Conservation (phyloP, 208 protist genomes). For the Porcisia hertigi region DNA sequence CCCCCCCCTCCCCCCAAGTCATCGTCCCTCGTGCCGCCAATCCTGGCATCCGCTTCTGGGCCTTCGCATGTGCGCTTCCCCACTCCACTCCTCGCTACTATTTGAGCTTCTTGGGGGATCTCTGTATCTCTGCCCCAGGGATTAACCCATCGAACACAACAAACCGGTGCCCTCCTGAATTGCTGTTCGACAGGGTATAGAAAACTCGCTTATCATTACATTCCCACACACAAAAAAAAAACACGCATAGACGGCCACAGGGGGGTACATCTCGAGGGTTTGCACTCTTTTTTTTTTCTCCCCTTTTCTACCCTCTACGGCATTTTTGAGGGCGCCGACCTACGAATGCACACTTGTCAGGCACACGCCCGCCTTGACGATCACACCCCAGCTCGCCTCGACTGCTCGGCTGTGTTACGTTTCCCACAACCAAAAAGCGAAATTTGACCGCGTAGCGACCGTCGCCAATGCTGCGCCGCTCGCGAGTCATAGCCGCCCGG, state of each 20-base stretch:
- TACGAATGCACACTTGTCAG: background rate
- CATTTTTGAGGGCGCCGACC: background rate
- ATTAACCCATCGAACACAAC: too few species aligned
- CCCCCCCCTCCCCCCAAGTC: too few species aligned
- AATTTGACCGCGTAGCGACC: background rate
- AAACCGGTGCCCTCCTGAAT: background rate
- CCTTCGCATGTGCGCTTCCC: too few species aligned
- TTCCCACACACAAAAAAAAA: background rate
- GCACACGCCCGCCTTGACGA: background rate
- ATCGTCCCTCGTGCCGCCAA: too few species aligned
- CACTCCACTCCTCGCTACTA: too few species aligned
- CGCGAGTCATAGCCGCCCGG: slow-evolving; percentile 24
- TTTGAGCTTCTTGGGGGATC: too few species aligned
- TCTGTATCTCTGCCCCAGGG: too few species aligned
- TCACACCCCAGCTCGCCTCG: background rate
- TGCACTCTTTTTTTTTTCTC: background rate
- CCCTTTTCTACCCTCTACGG: background rate
- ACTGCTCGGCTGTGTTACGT: background rate
- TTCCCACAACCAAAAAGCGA: background rate
- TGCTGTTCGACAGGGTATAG: background rate
- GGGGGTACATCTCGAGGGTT: background rate
- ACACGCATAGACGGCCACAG: background rate
- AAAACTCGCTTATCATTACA: background rate
- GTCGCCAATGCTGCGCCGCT: slow-evolving; percentile 12
- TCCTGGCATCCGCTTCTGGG: too few species aligned